These are phyloP conservation scores for Rhizopogon sp. DNA, from an alignment of 768 basidiomycete genomes.

Conservation along the genomic window DNA sequence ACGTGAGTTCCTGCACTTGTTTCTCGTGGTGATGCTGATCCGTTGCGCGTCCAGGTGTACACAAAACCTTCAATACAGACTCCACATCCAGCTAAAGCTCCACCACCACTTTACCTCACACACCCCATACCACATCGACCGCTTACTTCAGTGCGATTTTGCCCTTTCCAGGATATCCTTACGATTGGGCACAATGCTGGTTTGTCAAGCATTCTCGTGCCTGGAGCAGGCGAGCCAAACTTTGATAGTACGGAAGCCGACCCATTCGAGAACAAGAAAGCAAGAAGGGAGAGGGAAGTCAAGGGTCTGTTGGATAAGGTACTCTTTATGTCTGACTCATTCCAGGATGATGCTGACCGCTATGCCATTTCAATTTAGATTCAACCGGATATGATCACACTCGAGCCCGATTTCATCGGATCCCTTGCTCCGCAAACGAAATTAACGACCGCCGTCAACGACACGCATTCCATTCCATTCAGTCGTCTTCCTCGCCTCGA, in stretches of 20 bases:
- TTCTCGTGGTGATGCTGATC: conserved; percentile 1
- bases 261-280: conserved; percentile 84
- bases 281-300: conserved; percentile 87
- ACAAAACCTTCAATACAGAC: conserved; percentile 60
- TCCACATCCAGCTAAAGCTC: conserved; percentile 38
- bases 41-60: conserved; percentile 52
- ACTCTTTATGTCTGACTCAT: not conserved
- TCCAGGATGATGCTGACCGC: conserved; percentile 3
- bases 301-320: conserved; percentile 88
- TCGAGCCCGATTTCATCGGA: conserved; percentile 75
- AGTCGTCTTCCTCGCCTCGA: conserved; percentile 77
- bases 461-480: conserved; percentile 50
- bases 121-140: conserved; percentile 81
- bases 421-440: conserved; percentile 58
- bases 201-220: conserved; percentile 81
- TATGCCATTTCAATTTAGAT: conserved; percentile 42
- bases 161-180: conserved; percentile 84
- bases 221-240: conserved; percentile 91
- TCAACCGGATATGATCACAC: conserved; percentile 86
- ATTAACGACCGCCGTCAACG: conserved; percentile 45
- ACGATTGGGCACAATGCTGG: conserved; percentile 76
- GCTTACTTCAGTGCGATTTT: conserved; percentile 72
- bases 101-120: conserved; percentile 85
- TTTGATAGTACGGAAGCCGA: conserved; percentile 93
- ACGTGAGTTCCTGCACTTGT: conserved; percentile 42